A percentile compares a stretch with the other conserved stretches of the same genome.
These are phyloP conservation scores for Aspergillus eucalypticola DNA, from an alignment of 2,329 filamentous ascomycete species.

Conservation along the genomic window DNA sequence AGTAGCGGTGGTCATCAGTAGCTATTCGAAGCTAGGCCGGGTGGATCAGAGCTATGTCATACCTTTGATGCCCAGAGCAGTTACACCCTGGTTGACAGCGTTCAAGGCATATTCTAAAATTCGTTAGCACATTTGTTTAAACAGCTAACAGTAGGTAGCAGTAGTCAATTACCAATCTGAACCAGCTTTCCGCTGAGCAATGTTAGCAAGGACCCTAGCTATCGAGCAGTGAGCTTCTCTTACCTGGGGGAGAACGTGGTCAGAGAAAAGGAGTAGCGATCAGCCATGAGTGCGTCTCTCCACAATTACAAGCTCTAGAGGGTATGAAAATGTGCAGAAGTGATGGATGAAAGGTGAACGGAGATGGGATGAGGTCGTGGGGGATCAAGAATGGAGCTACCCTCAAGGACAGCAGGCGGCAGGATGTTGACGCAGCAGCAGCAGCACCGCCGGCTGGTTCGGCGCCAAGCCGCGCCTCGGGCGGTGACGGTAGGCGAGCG, in stretches of 20 bases:
- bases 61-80: constrained; percentile 98
- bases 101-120: constrained; percentile 92
- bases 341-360: constrained; percentile 7
- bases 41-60: constrained; percentile 28
- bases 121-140: constrained; percentile 18
- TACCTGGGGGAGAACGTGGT: constrained; percentile 98
- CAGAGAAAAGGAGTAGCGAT: constrained; percentile 98
- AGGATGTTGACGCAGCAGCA: constrained; percentile 36
- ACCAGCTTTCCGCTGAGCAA: constrained; percentile 86
- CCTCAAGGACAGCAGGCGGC: constrained; percentile 31
- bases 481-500: constrained; percentile 29
- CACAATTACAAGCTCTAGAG: constrained; percentile 20
- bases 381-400: constrained; percentile 34
- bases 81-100: constrained; percentile 98
- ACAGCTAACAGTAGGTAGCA: not conserved
- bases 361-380: constrained; percentile 17
- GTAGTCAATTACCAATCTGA: constrained; percentile 73
- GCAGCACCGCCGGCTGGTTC: constrained; percentile 14
- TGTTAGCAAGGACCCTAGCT: constrained; percentile 44
- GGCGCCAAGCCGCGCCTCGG: constrained; percentile 21
- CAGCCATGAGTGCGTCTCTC: constrained; percentile 69
- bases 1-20: constrained; percentile 16
- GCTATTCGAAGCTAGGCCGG: constrained; percentile 7
- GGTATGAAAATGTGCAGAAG: constrained; percentile 9
- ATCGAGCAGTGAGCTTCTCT: constrained; percentile 38